Evolutionary conservation across 2,329 filamentous ascomycete species (phyloP).

Genomic region (Penicillium frequentans): DNA sequence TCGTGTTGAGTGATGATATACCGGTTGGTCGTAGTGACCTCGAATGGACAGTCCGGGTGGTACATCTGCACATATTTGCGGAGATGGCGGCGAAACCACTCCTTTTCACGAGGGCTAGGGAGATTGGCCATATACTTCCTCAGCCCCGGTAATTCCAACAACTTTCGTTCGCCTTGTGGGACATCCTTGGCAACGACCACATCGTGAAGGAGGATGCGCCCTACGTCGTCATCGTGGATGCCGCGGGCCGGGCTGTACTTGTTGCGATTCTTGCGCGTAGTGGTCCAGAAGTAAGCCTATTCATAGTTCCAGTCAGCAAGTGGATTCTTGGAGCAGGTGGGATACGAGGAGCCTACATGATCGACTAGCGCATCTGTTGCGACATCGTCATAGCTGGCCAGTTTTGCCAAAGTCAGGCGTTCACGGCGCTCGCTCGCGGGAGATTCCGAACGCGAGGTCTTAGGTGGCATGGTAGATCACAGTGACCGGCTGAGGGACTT

Average conservation of each 20-base stretch:
- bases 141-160: conserved; percentile 72
- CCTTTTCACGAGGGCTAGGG: conserved; percentile 73
- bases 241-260: conserved; percentile 84
- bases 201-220: conserved; percentile 60
- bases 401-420: conserved; percentile 78
- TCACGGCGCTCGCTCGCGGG: conserved; percentile 53
- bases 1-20: conserved; percentile 92
- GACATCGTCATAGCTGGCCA: conserved; percentile 93
- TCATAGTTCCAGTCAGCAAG: conserved; percentile 19
- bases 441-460: conserved; percentile 29
- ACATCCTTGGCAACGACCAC: conserved; percentile 75
- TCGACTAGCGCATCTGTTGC: conserved; percentile 93
- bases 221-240: conserved; percentile 65
- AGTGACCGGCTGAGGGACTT: background rate
- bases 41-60: conserved; percentile 88
- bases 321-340: background rate
- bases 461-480: conserved; percentile 37
- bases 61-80: conserved; percentile 92
- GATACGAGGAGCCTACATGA: conserved; percentile 64
- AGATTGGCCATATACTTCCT: conserved; percentile 68
- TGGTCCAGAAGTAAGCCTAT: conserved; percentile 94
- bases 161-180: conserved; percentile 66
- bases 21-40: conserved; percentile 89
- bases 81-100: conserved; percentile 82
- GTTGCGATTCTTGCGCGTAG: conserved; percentile 87